Evolutionary conservation across 1,139 yeast genomes (phyloP).

Genomic region (Williopsis jadinii): DNA sequence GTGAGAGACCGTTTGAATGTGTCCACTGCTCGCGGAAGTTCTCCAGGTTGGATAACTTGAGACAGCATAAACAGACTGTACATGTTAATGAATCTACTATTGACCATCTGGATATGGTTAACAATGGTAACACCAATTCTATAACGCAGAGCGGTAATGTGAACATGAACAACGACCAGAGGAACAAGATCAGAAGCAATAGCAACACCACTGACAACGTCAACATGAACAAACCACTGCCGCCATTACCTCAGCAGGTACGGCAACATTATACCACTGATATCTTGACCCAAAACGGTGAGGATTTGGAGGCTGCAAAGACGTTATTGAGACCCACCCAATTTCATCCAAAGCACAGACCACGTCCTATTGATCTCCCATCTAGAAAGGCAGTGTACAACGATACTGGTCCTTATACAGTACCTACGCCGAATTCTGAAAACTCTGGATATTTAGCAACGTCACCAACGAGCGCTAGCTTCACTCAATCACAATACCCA

Average conservation of each 20-base stretch:
- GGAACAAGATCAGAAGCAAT: neutral
- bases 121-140: neutral
- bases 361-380: constrained; percentile 17
- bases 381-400: constrained; percentile 10
- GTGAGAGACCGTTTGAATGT: constrained; percentile 91
- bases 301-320: constrained; percentile 11
- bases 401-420: constrained; percentile 15
- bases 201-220: constrained; percentile 1
- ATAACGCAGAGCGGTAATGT: constrained; percentile 1
- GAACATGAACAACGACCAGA: neutral
- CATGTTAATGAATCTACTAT: constrained; percentile 57
- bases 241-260: constrained; percentile 4
- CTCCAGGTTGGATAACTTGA: constrained; percentile 76
- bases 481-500: constrained; percentile 1
- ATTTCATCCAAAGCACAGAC: constrained; percentile 21
- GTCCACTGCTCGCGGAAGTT: constrained; percentile 75
- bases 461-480: constrained; percentile 4
- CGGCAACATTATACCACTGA: neutral
- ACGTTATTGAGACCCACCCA: constrained; percentile 17
- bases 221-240: constrained; percentile 4
- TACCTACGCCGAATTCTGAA: constrained; percentile 18
- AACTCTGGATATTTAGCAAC: constrained; percentile 9
- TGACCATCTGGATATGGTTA: too few species aligned
- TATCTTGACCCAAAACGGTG: constrained; percentile 5
- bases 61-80: constrained; percentile 91